Base-by-base conservation (phyloP, 495 filamentous ascomycete genomes). In the Hypoxylon lienhwacheense region DNA sequence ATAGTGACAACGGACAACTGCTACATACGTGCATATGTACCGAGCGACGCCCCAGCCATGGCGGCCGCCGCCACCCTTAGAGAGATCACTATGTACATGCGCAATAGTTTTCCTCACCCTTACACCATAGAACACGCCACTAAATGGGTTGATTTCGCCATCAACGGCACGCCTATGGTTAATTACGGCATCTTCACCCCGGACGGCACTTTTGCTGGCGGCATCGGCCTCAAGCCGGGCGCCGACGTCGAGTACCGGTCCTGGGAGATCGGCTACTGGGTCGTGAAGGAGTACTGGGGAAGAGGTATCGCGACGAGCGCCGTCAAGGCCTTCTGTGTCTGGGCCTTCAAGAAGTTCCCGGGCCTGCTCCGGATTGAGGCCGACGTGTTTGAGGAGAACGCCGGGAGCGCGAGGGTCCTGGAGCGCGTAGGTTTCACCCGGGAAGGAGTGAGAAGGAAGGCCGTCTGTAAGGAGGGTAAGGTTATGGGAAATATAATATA, bases 241-340 rank as follows among this genome's bases (percentile, higher is more conserved):
- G 14, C 14, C 1, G 70, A 72, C 16, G 24, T 69, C 48, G 64
- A 75, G 33, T 61, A 50, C 47, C 54, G 58, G 15, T 69, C 59
- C 15, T 56, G 65, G 34, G 67, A 73, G 59, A 4, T 77, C 4
- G 74, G 73, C 5, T 77, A 75, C 60, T 75, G 66, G 63, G 21
- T 69, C 6, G 65, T 50, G n/a, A 61, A 50, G 50, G 43, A 59
- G 2, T 51, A 55, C 33, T 74, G 73, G 74, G 74, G 75, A 0
- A 61, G 53, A 11, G 72, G 75, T 0, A 55, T 73, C 29, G 67
- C 67, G 39, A 69, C 63, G 21, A 58, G 37, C 11, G 59, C 59
- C n/a, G 25, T 51, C 25, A 34, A 26, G 7, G 49, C 16, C 0
- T 58, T 63, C n/a, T 49, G 48, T 0, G 26, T 8, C 7, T 77